Evolutionary conservation across 192 early-diverging fungal genomes (phyloP).

Genomic region (Neocallimastix lanati): DNA sequence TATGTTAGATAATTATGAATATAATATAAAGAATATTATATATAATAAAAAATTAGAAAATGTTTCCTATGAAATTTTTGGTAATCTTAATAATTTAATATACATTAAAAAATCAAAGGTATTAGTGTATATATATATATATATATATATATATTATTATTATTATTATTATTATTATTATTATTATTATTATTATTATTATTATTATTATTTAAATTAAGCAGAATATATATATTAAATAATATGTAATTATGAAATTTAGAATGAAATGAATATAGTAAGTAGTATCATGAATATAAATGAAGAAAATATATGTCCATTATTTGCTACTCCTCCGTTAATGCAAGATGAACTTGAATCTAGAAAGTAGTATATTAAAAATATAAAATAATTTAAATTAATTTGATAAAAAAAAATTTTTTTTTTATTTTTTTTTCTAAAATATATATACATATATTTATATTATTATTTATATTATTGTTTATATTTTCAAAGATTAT

Average conservation of each 20-base stretch:
- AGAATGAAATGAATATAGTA: not conserved
- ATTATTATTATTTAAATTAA: too few species aligned
- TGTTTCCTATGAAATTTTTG: not conserved
- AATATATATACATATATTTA: too few species aligned
- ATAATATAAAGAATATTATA: not conserved
- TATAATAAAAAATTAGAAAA: not conserved
- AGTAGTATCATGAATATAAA: not conserved
- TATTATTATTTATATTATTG: too few species aligned
- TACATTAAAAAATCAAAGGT: not conserved
- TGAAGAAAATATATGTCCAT: not conserved
- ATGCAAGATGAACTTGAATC: not conserved
- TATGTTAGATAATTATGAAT: not conserved
- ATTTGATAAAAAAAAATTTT: too few species aligned
- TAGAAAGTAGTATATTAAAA: not conserved
- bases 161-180: too few species aligned
- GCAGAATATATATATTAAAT: too few species aligned
- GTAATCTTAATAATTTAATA: not conserved
- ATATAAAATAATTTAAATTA: too few species aligned
- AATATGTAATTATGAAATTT: too few species aligned
- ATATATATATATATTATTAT: too few species aligned
- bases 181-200: too few species aligned
- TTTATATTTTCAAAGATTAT: not conserved
- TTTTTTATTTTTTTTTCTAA: too few species aligned
- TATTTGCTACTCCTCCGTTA: not conserved
- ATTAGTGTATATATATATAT: too few species aligned